phyloP scores from a whole-genome alignment of 441 rosid genomes.

The Corymbia calophylla region DNA sequence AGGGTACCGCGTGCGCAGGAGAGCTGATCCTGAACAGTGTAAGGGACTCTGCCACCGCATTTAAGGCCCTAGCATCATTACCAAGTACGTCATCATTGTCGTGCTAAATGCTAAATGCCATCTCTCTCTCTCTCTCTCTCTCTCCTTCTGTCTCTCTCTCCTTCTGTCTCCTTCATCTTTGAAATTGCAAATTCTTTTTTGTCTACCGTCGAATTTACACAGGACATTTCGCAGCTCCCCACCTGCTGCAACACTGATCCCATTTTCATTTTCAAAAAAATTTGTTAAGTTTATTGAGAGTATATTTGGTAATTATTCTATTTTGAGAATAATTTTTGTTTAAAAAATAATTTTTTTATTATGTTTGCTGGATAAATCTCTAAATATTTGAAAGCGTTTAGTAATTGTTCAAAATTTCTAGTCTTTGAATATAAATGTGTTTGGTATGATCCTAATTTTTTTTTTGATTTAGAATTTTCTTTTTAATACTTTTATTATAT shows the following conservation, averaged over 20 bases:
- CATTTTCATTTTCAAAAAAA: not conserved
- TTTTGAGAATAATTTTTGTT: no score
- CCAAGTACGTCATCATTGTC: slow-evolving; percentile 76
- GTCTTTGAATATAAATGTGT: no score
- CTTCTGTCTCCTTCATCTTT: not conserved
- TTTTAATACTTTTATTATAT: no score
- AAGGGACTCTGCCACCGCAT: slow-evolving; percentile 16
- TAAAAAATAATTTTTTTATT: no score
- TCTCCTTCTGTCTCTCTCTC: not conserved
- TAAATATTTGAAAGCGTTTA: no score
- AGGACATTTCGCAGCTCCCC: not conserved
- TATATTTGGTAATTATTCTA: no score
- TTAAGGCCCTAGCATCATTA: slow-evolving; percentile 47
- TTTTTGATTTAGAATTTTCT: no score
- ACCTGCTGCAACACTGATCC: not conserved
- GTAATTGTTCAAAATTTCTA: no score
- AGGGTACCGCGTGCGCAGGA: not conserved
- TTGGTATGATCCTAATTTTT: no score
- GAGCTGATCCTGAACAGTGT: not conserved
- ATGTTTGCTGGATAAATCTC: no score
- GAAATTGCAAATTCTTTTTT: not conserved
- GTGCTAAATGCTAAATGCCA: slow-evolving; percentile 22
- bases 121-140: not conserved
- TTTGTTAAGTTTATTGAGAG: not conserved
- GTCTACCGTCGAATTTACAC: not conserved